Base-by-base conservation (phyloP, 768 basidiomycete genomes). In the Psilocybe cubensis region DNA sequence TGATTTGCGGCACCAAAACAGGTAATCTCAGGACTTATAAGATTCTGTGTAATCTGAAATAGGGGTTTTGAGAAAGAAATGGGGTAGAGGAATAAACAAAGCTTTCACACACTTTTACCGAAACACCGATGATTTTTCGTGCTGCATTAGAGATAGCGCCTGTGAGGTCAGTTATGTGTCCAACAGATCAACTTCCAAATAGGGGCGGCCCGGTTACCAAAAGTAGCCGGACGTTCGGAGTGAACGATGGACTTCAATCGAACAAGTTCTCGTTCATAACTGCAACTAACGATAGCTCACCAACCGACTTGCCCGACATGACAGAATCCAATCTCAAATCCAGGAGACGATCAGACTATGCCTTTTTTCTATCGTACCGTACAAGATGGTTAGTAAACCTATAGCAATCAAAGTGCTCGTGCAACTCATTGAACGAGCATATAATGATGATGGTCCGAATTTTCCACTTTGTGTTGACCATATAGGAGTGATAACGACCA, bases 401-500 rank as follows among this genome's bases (percentile, higher is more conserved):
- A 54, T 35, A 31, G 38, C 5, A n/a, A 14, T 20, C 38, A 31
- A 23, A 11, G 31, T 24, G 43, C 31, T 23, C 20, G 7, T 21
- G 7, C 25, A 50, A 38, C 11, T 25, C n/a, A 54, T 28, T 17
- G 8, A 20, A 44, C 23, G 38, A 14, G 29, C 14, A 45, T 21
- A 20, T 12, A 14, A 27, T 25, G 20, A 4, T 3, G 17, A 3
- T 41, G 25, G 14, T n/a, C 1, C 21, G 24, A 25, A 27, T 33
- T 18, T 9, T 38, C 35, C 35, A n/a, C 2, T n/a, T 4, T 14
- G 12, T 14, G 35, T 40, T 42, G 38, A 27, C 27, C 18, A 23
- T 44, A 24, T 44, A 93, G 91, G 91, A 89, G 82, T 63, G 91
- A 93, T 78, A 93, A 92, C 64, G 91, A 93, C 76, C 90, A 92